Evolutionary conservation across 495 filamentous ascomycete species (phyloP).

Genomic region (Amorphotheca resinae): DNA sequence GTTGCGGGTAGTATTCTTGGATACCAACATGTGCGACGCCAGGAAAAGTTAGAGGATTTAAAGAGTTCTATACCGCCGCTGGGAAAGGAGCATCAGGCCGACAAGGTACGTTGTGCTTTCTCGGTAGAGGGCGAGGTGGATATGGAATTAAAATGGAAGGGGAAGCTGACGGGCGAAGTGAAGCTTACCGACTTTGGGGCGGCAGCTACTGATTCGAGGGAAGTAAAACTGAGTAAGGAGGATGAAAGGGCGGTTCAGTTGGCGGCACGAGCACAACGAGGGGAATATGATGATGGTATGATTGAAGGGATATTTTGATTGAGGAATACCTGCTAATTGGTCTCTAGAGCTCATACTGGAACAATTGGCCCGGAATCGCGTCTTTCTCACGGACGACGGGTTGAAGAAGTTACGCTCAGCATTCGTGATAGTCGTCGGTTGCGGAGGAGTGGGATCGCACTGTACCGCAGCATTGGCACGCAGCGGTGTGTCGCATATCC

Average conservation of each 20-base stretch:
- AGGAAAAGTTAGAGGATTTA: conserved; percentile 49
- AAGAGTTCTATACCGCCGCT: conserved; percentile 57
- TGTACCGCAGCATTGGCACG: conserved; percentile 75
- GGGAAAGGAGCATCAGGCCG: conserved; percentile 7
- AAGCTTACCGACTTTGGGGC: conserved; percentile 68
- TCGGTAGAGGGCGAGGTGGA: neutral
- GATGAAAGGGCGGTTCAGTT: conserved; percentile 65
- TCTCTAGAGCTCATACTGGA: conserved; percentile 73
- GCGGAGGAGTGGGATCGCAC: conserved; percentile 91
- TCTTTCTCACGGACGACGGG: conserved; percentile 77
- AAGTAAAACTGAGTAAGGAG: conserved; percentile 46
- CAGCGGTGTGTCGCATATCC: conserved; percentile 74
- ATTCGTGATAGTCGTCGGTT: conserved; percentile 82
- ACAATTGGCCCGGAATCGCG: conserved; percentile 87
- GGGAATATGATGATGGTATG: conserved; percentile 82
- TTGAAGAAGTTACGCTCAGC: conserved; percentile 65
- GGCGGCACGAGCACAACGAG: conserved; percentile 66
- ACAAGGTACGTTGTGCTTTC: conserved; percentile 6
- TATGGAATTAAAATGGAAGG: neutral
- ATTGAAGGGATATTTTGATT: neutral
- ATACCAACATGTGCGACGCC: conserved; percentile 52
- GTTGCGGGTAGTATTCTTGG: conserved; percentile 61
- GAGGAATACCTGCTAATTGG: neutral
- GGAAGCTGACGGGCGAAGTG: conserved; percentile 23
- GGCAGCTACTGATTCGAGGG: conserved; percentile 38